Evolutionary conservation across 1,284 basidiomycete species (phyloP).

Genomic region (Baeospora myosura): DNA sequence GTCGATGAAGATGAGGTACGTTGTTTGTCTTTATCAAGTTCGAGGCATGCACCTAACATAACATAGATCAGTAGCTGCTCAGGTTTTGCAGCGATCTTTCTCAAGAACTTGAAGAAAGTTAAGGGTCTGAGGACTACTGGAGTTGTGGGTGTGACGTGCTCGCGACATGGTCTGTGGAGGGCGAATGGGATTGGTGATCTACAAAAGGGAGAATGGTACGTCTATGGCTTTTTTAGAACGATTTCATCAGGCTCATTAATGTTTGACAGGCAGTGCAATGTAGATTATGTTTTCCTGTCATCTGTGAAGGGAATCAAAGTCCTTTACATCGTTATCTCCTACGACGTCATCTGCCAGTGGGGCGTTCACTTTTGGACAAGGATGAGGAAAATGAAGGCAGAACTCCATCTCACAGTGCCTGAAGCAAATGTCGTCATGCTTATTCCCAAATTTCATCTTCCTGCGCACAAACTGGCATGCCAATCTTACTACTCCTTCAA

Average conservation of each 20-base stretch:
- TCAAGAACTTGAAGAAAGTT: slow-evolving; percentile 15
- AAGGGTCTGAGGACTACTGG: slow-evolving; percentile 6
- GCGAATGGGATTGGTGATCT: slow-evolving; percentile 12
- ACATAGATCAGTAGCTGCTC: slow-evolving; percentile 2
- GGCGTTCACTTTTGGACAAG: too few relatives aligned
- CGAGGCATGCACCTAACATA: background rate
- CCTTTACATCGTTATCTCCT: background rate
- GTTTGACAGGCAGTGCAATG: too few relatives aligned
- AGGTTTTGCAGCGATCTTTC: background rate
- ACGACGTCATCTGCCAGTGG: background rate
- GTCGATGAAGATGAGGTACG: background rate
- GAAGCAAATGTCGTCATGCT: too few relatives aligned
- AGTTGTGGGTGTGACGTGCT: slow-evolving; percentile 3
- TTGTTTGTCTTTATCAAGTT: background rate
- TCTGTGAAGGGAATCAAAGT: background rate
- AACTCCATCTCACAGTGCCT: too few relatives aligned
- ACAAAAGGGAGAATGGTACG: slow-evolving; percentile 11
- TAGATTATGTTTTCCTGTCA: too few relatives aligned
- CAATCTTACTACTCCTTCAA: background rate
- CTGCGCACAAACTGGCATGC: background rate
- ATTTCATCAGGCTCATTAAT: too few relatives aligned
- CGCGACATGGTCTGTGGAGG: slow-evolving; percentile 4
- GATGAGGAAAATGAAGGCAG: too few relatives aligned
- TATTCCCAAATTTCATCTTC: background rate
- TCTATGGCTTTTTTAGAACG: too few relatives aligned